These are phyloP conservation scores for Plasmodium knowlesi DNA, from an alignment of 169 alveolate species.

Conservation along the genomic window DNA sequence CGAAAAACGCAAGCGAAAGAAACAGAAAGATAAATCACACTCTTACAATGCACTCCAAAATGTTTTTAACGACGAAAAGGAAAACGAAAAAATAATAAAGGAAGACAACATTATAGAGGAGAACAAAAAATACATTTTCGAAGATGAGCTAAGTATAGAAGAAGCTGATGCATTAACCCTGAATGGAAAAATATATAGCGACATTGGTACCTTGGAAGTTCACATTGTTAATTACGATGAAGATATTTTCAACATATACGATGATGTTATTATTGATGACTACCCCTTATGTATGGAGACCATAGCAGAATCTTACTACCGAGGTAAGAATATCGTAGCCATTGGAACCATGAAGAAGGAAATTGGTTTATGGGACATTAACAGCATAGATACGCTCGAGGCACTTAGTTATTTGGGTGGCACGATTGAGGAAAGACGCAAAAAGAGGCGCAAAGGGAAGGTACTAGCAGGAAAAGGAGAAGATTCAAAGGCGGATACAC, in stretches of 20 bases:
- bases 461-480: background rate
- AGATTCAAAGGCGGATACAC: background rate
- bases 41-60: background rate
- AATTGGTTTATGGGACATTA: constrained; percentile 52
- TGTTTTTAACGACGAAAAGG: constrained; percentile 23
- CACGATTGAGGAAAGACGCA: background rate
- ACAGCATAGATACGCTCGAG: constrained; percentile 24
- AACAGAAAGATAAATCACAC: background rate
- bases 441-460: background rate
- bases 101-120: constrained; percentile 15
- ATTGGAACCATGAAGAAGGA: constrained; percentile 29
- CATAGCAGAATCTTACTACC: constrained; percentile 1
- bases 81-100: constrained; percentile 7
- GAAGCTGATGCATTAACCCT: constrained; percentile 22
- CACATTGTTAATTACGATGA: constrained; percentile 57
- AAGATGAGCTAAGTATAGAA: constrained; percentile 47
- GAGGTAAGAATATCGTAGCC: constrained; percentile 27
- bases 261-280: constrained; percentile 46
- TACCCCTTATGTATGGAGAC: constrained; percentile 42
- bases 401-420: constrained; percentile 43
- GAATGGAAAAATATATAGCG: constrained; percentile 50
- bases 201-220: constrained; percentile 53
- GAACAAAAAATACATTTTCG: constrained; percentile 35
- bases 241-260: constrained; percentile 46
- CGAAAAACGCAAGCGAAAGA: background rate